Evolutionary conservation across 2,329 filamentous ascomycete species (phyloP).

Genomic region (Stenocarpella maydis): DNA sequence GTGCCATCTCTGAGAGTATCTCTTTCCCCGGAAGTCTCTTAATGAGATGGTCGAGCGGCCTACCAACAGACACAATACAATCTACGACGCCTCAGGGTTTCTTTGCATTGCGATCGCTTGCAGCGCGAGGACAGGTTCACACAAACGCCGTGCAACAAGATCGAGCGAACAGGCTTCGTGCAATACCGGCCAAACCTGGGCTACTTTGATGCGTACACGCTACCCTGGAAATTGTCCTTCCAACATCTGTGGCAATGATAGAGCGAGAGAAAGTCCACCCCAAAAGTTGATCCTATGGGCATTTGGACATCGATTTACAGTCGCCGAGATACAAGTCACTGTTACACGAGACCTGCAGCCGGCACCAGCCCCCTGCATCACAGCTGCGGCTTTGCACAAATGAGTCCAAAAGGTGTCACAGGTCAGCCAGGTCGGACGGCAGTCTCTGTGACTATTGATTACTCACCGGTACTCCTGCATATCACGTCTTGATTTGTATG

Average conservation of each 20-base stretch:
- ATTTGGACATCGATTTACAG: neutral
- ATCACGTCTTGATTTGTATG: constrained; percentile 21
- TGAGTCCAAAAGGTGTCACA: constrained; percentile 12
- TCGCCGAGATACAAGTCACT: neutral
- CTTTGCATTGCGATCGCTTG: neutral
- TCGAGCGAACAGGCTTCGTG: neutral
- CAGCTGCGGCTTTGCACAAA: constrained; percentile 27
- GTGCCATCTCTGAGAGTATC: neutral
- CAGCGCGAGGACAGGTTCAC: neutral
- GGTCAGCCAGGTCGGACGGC: neutral
- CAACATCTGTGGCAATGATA: neutral
- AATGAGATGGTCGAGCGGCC: neutral
- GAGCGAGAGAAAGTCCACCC: neutral
- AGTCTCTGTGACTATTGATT: constrained; percentile 20
- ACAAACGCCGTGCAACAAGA: neutral
- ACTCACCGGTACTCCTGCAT: constrained; percentile 26
- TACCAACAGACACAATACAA: no score
- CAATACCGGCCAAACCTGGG: neutral
- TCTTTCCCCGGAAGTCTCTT: neutral
- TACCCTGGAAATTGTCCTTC: neutral
- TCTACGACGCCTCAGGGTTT: neutral
- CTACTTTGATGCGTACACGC: neutral
- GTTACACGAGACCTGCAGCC: constrained; percentile 7
- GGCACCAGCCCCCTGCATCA: constrained; percentile 23
- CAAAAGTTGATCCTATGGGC: neutral